Base-by-base conservation (phyloP, 768 basidiomycete genomes). In the Podaxis rugospora region DNA sequence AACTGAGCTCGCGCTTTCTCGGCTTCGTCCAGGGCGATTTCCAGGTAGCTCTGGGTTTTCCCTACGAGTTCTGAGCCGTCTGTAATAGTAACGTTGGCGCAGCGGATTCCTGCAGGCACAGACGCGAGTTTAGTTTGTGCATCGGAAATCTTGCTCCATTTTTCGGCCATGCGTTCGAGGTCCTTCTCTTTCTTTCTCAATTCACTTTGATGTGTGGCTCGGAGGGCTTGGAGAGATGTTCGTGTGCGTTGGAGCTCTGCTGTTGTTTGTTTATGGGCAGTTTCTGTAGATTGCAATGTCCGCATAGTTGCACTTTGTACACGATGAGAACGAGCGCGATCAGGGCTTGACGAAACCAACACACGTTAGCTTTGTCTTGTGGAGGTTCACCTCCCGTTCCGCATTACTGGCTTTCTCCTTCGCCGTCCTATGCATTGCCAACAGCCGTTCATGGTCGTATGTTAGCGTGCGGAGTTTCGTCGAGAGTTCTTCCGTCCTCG, bases 101-200 rank as follows among this genome's bases (percentile, higher is more conserved):
- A 81, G 56, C 76, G 75, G 64, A 87, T 70, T 21, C 89, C 88
- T 57, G 83, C 78, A 4, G 80, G 72, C 1, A 76, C 67, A 0
- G 73, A 65, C 11, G 76, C 75, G 4, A 87, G 72, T 70, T 87
- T 90, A 0, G 81, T 70, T 70, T 93, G 92, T 9, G 79, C 70
- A 59, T 92, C 91, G 4, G 83, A 74, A 16, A 93, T 70, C 68
- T 86, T 92, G 28, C 78, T 75, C 89, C 90, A 92, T 64, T 84
- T 85, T 52, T 93, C 92, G 27, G 82, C 65, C 69, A 89, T 85
- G 16, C 85, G 80, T 66, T 93, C 92, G 16, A 87, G 72, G 42
- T 94, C 92, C 65, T 87, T 88, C 65, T 95, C 92, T 67, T 83
- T 84, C 77, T 89, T 90, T 80, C 88, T 92, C 36, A 92, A 69